A percentile compares a stretch with the other conserved stretches of the same genome.
These are phyloP conservation scores for Metschnikowia colocasiae DNA, from an alignment of 805 yeast species.

Conservation along the genomic window DNA sequence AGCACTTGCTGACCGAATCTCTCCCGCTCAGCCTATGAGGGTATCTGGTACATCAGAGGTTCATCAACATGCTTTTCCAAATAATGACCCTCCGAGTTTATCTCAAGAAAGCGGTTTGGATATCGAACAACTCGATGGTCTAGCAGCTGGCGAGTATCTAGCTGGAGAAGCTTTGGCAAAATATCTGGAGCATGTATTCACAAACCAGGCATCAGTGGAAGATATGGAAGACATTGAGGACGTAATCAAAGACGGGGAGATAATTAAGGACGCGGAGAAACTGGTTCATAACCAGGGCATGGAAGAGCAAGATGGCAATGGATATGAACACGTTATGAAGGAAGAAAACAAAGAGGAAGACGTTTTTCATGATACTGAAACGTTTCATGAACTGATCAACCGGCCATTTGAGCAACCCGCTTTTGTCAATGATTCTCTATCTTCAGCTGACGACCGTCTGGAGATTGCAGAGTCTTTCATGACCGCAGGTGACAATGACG, in stretches of 20 bases:
- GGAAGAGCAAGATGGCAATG: background rate
- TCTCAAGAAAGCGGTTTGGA: background rate
- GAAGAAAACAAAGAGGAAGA: background rate
- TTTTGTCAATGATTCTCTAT: background rate
- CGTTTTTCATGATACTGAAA: background rate
- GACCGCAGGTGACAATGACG: background rate
- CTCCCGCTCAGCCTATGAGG: background rate
- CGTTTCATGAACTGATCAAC: background rate
- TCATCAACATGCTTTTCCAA: background rate
- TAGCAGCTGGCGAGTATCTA: background rate
- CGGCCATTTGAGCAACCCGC: background rate
- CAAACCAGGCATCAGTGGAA: background rate
- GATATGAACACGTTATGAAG: background rate
- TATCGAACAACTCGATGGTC: background rate
- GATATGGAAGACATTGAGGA: background rate
- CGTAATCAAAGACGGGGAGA: background rate
- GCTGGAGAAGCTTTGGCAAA: conserved; percentile 2
- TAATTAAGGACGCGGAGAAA: background rate
- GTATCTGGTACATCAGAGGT: background rate
- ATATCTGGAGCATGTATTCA: background rate
- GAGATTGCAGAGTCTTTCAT: background rate
- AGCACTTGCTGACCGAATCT: background rate
- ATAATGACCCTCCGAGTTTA: background rate
- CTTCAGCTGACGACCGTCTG: background rate
- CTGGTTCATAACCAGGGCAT: background rate